Percentiles rank a stretch among this genome's conserved stretches.
These are phyloP conservation scores for Aspergillus sclerotioniger DNA, from an alignment of 495 filamentous ascomycete species.

Conservation along the genomic window DNA sequence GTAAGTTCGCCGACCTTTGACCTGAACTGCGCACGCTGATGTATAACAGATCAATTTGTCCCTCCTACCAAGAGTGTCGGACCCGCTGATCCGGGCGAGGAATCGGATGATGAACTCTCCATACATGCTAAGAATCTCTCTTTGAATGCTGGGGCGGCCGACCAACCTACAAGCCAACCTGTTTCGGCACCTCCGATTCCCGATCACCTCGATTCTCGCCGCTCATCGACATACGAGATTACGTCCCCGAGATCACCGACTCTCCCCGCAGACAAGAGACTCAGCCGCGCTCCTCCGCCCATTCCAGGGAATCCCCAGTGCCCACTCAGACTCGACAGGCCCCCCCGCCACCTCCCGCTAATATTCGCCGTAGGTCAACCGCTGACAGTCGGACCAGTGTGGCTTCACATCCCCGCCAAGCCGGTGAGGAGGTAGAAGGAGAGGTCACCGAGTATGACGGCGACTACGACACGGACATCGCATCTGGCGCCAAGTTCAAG, in stretches of 20 bases:
- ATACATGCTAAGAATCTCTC: constrained; percentile 52
- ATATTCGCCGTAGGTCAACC: constrained; percentile 59
- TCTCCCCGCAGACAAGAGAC: constrained; percentile 44
- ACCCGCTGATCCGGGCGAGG: constrained; percentile 76
- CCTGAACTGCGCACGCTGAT: neutral
- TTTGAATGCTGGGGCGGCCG: constrained; percentile 28
- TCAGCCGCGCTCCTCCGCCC: constrained; percentile 51
- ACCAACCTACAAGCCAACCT: constrained; percentile 45
- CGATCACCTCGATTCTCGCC: constrained; percentile 44
- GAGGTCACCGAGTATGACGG: constrained; percentile 95
- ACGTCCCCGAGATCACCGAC: constrained; percentile 54
- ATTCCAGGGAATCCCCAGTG: constrained; percentile 47
- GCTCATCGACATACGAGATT: constrained; percentile 39
- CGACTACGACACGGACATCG: constrained; percentile 98
- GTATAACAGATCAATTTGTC: constrained; percentile 53
- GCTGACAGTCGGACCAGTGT: constrained; percentile 48
- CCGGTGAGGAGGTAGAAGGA: constrained; percentile 66
- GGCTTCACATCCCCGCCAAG: constrained; percentile 38
- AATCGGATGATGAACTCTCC: constrained; percentile 94
- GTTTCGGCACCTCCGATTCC: constrained; percentile 45
- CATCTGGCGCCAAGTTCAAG: constrained; percentile 81
- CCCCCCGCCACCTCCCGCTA: constrained; percentile 72
- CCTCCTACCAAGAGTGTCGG: constrained; percentile 49
- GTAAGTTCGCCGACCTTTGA: constrained; percentile 49
- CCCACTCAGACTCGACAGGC: constrained; percentile 63